Conservation (phyloP, 2,329 filamentous ascomycete genomes). For the Metarhizium brunneum region DNA sequence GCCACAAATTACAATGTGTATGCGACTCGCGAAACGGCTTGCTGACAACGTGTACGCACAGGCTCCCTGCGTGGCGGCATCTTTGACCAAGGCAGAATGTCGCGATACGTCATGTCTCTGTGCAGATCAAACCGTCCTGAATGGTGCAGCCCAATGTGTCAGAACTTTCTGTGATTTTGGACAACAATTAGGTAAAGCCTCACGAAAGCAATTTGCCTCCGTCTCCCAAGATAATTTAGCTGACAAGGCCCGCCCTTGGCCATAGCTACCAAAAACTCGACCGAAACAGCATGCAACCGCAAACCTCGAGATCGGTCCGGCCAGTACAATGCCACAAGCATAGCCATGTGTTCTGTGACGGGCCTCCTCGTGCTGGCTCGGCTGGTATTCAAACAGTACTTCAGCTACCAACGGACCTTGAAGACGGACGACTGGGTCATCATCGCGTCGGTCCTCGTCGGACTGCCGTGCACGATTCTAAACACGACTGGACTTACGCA, state of each 20-base stretch:
- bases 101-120: conserved; percentile 1
- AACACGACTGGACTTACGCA: conserved; percentile 13
- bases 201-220: too few relatives aligned
- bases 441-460: conserved; percentile 12
- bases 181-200: neutral
- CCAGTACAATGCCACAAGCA: conserved; percentile 4
- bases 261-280: conserved; percentile 6
- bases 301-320: conserved; percentile 3
- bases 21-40: neutral
- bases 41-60: neutral
- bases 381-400: conserved; percentile 15
- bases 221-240: too few relatives aligned
- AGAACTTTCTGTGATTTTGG: neutral
- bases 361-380: conserved; percentile 11
- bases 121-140: neutral
- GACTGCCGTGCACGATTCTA: conserved; percentile 16
- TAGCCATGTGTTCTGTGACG: conserved; percentile 12
- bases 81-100: neutral
- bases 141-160: neutral
- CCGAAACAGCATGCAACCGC: conserved; percentile 3
- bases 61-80: neutral
- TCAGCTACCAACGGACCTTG: conserved; percentile 19
- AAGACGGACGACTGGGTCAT: conserved; percentile 23
- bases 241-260: neutral
- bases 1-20: too few relatives aligned